Evolutionary conservation across 2,329 filamentous ascomycete species (phyloP).

Genomic region (Trichoderma sp.): DNA sequence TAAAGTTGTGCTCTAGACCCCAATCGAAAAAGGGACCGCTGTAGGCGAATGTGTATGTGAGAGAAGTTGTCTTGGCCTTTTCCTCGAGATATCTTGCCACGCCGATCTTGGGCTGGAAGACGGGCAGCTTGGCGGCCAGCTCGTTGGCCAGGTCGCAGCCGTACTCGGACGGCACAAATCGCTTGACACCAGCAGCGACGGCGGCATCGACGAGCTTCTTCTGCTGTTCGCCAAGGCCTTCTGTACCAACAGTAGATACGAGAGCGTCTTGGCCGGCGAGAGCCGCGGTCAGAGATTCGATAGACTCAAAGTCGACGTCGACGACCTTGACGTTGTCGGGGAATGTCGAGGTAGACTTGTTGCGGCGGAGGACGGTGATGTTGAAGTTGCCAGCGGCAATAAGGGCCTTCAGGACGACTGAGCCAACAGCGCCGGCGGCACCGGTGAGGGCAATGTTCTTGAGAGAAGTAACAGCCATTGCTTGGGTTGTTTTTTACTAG

Average conservation of each 20-base stretch:
- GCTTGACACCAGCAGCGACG: constrained; percentile 57
- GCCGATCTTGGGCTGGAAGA: constrained; percentile 51
- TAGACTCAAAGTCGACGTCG: constrained; percentile 41
- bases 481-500: neutral
- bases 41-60: constrained; percentile 56
- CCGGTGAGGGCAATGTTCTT: constrained; percentile 41
- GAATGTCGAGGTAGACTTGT: constrained; percentile 41
- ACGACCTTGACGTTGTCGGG: constrained; percentile 32
- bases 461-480: constrained; percentile 32
- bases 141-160: constrained; percentile 37
- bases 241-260: constrained; percentile 37
- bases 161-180: constrained; percentile 62
- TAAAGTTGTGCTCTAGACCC: constrained; percentile 43
- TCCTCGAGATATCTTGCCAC: constrained; percentile 41
- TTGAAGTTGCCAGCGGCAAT: constrained; percentile 35
- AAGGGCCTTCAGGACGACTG: constrained; percentile 32
- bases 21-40: constrained; percentile 61
- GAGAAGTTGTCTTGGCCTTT: constrained; percentile 37
- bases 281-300: constrained; percentile 48
- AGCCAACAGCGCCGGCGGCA: constrained; percentile 38
- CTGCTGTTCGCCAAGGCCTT: constrained; percentile 38
- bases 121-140: constrained; percentile 43
- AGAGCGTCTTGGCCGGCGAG: constrained; percentile 58
- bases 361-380: constrained; percentile 37
- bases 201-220: constrained; percentile 55